Evolutionary conservation across 441 rosid species (phyloP).

Genomic region (Erysimum cheiri): DNA sequence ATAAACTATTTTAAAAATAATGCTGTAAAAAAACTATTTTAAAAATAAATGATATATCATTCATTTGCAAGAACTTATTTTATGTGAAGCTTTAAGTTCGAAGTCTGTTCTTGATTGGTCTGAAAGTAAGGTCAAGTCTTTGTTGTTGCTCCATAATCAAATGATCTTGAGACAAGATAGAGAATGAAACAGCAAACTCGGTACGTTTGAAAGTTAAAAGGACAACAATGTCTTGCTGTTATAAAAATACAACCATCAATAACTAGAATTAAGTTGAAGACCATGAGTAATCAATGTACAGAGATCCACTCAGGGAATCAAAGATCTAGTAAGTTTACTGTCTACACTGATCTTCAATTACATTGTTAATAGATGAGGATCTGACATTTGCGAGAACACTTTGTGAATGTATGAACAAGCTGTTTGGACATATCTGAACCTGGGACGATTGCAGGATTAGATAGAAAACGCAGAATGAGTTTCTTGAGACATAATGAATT

Average conservation of each 20-base stretch:
- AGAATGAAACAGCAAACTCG: too few relatives aligned
- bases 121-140: too few relatives aligned
- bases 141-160: too few relatives aligned
- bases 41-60: too few relatives aligned
- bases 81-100: too few relatives aligned
- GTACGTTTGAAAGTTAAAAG: too few relatives aligned
- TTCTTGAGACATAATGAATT: slow-evolving; percentile 16
- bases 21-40: too few relatives aligned
- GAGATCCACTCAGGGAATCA: background rate
- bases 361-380: background rate
- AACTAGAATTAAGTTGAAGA: background rate
- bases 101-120: too few relatives aligned
- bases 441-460: background rate
- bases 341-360: background rate
- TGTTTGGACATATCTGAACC: background rate
- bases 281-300: background rate
- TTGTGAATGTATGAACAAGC: slow-evolving; percentile 7
- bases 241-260: too few relatives aligned
- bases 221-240: background rate
- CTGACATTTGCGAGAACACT: slow-evolving; percentile 15
- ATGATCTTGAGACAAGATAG: too few relatives aligned
- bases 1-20: too few relatives aligned
- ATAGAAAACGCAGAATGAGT: slow-evolving; percentile 4
- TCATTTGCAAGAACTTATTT: too few relatives aligned
- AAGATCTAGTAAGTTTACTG: background rate